phyloP scores from a whole-genome alignment of 768 basidiomycete genomes.

The Naganishia kalamii region DNA sequence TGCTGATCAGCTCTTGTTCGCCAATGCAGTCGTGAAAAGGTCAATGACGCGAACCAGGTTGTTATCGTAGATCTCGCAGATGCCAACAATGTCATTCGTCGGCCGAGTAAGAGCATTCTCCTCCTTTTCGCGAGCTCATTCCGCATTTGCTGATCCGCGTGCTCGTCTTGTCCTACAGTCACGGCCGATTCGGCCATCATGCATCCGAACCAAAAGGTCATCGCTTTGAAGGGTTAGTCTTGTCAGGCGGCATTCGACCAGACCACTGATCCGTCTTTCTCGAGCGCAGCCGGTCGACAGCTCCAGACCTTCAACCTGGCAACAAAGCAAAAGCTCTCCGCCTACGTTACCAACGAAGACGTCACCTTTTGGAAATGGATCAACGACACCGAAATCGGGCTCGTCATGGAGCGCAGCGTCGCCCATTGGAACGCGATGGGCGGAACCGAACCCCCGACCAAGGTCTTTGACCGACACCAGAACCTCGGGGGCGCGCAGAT shows the following conservation, averaged over 20 bases:
- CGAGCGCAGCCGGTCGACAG: slow-evolving; percentile 69
- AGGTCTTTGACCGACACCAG: slow-evolving; percentile 81
- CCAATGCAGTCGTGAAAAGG: slow-evolving; percentile 64
- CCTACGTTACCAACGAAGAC: slow-evolving; percentile 87
- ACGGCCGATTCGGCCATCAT: slow-evolving; percentile 99
- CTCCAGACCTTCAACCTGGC: slow-evolving; percentile 98
- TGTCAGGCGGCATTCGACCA: background rate
- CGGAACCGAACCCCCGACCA: slow-evolving; percentile 42
- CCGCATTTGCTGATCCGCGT: background rate
- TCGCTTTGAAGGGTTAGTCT: slow-evolving; percentile 74
- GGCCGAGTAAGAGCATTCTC: slow-evolving; percentile 38
- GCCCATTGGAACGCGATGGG: slow-evolving; percentile 70
- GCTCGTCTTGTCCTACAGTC: slow-evolving; percentile 49
- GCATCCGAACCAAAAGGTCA: slow-evolving; percentile 93
- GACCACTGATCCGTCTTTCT: slow-evolving; percentile 1
- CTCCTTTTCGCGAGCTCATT: background rate
- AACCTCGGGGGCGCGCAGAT: slow-evolving; percentile 92
- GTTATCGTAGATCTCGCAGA: slow-evolving; percentile 97
- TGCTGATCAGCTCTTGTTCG: background rate
- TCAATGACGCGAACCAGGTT: slow-evolving; percentile 91
- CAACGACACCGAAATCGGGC: slow-evolving; percentile 77
- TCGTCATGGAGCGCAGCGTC: slow-evolving; percentile 90
- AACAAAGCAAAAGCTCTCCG: slow-evolving; percentile 94
- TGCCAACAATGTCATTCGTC: slow-evolving; percentile 75
- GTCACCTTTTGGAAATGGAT: slow-evolving; percentile 99